Percentiles rank a stretch among this genome's conserved stretches.
These are phyloP conservation scores for Penicillium sp. DNA, from an alignment of 2,329 filamentous ascomycete genomes.

Conservation along the genomic window DNA sequence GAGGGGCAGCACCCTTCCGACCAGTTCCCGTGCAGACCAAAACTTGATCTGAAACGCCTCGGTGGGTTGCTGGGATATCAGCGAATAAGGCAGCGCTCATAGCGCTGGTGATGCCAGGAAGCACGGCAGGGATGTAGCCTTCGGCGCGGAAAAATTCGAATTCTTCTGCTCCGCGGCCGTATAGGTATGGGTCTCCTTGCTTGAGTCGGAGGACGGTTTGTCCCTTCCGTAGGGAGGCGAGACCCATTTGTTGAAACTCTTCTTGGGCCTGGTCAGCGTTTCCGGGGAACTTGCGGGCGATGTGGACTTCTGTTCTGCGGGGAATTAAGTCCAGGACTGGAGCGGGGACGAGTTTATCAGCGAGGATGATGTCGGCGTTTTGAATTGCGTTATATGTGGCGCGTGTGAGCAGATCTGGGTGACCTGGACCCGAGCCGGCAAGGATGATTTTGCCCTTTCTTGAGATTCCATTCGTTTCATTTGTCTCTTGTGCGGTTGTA, in stretches of 20 bases:
- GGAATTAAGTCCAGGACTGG: slow-evolving; percentile 87
- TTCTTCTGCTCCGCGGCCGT: slow-evolving; percentile 92
- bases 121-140: slow-evolving; percentile 69
- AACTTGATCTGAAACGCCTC: slow-evolving; percentile 87
- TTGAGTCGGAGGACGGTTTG: slow-evolving; percentile 86
- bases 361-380: slow-evolving; percentile 50
- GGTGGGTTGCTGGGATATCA: slow-evolving; percentile 81
- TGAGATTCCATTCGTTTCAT: slow-evolving; percentile 9
- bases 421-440: slow-evolving; percentile 87
- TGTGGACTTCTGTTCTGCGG: slow-evolving; percentile 82
- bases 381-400: slow-evolving; percentile 51
- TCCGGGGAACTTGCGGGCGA: slow-evolving; percentile 95
- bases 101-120: slow-evolving; percentile 89
- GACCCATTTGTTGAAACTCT: slow-evolving; percentile 78
- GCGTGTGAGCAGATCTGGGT: slow-evolving; percentile 85
- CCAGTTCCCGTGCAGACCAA: slow-evolving; percentile 96
- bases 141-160: slow-evolving; percentile 76
- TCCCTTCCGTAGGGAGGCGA: slow-evolving; percentile 68
- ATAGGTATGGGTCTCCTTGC: slow-evolving; percentile 95
- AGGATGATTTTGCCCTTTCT: slow-evolving; percentile 73
- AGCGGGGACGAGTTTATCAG: slow-evolving; percentile 64
- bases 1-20: slow-evolving; percentile 78
- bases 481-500: slow-evolving; percentile 17
- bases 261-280: slow-evolving; percentile 93
- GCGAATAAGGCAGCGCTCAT: slow-evolving; percentile 87